Base-by-base conservation (phyloP, 2,329 filamentous ascomycete genomes). In the Alternaria alternata region DNA sequence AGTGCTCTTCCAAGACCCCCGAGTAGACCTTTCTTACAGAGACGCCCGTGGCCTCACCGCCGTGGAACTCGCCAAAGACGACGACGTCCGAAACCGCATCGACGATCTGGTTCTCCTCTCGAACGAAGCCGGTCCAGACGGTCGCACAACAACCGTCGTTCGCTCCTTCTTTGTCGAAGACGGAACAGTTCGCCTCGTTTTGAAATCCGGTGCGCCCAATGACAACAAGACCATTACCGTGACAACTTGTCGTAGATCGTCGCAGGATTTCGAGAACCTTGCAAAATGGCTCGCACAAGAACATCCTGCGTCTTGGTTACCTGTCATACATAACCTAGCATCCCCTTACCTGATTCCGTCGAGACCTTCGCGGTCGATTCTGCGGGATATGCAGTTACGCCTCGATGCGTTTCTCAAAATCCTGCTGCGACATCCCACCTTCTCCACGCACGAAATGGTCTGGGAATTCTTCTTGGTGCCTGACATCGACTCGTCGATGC, bases 381-480 rank as follows among this genome's bases (percentile, higher is more conserved):
- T 99, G 39, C 90, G 93, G 64, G 93, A 98, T 70, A 90, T 94
- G 52, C 96, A 99, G 75, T 82, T 93, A 44, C 88, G 91, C 16
- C 88, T 97, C 20, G 93, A 99, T 78, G 90, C 88, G 68, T 97
- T 98, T 71, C 81, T 99, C 68, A 92, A 92, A 66, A 92, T 93
- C 18, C 85, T 99, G 64, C 85, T 99, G 26, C 85, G 87, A 8
- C 95, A 99, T 73, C 91, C 94, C 4, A 98, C 95, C 0, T 97
- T 99, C 75, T 87, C 93, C 0, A 97, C 92, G 0, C 96, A 99
- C 74, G 95, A 99, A 81, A 93, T 98, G 86, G 85, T 99, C 2
- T 99, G 95, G 96, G 95, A 99, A 72, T 99, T 99, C 80, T 97
- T 99, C 79, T 85, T 99, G 0, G 94, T 99, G 12, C 95, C 95